Evolutionary conservation across 371 early-diverging fungal genomes (phyloP).

Genomic region (Syncephalastrum sp.): DNA sequence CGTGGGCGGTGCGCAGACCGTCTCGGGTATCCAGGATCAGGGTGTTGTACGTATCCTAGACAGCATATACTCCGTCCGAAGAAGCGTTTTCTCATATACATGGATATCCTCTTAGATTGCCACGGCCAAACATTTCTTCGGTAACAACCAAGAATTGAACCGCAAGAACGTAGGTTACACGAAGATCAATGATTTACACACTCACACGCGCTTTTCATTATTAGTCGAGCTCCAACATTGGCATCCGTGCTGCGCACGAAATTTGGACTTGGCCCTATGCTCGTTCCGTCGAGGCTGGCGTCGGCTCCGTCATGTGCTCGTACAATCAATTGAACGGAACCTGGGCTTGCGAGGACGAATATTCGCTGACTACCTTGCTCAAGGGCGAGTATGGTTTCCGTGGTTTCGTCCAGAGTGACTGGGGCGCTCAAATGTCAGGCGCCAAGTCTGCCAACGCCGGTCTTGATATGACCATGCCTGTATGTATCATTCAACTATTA

Average conservation of each 20-base stretch:
- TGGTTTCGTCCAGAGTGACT: conserved; percentile 28
- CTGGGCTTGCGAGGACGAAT: conserved; percentile 42
- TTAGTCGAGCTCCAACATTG: conserved; percentile 33
- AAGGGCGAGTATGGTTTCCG: conserved; percentile 41
- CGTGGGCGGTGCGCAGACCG: conserved; percentile 28
- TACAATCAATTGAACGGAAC: conserved; percentile 42
- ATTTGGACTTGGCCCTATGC: conserved; percentile 53
- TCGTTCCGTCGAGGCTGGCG: conserved; percentile 44
- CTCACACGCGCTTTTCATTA: neutral
- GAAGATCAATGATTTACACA: neutral
- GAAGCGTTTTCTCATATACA: neutral
- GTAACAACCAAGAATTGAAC: conserved; percentile 51
- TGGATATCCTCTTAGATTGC: conserved; percentile 29
- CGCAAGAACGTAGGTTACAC: conserved; percentile 14
- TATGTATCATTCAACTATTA: conserved; percentile 4
- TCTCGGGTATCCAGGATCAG: conserved; percentile 37
- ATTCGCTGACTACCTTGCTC: conserved; percentile 31
- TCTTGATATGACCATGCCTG: conserved; percentile 57
- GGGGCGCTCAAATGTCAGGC: conserved; percentile 25
- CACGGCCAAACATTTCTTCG: conserved; percentile 56
- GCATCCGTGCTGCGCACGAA: conserved; percentile 53
- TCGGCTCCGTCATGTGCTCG: conserved; percentile 48
- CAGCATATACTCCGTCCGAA: neutral
- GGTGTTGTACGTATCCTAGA: conserved; percentile 33
- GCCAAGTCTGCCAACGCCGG: conserved; percentile 33